Base-by-base conservation (phyloP, 2,329 filamentous ascomycete genomes). In the Aspergillus sp. region DNA sequence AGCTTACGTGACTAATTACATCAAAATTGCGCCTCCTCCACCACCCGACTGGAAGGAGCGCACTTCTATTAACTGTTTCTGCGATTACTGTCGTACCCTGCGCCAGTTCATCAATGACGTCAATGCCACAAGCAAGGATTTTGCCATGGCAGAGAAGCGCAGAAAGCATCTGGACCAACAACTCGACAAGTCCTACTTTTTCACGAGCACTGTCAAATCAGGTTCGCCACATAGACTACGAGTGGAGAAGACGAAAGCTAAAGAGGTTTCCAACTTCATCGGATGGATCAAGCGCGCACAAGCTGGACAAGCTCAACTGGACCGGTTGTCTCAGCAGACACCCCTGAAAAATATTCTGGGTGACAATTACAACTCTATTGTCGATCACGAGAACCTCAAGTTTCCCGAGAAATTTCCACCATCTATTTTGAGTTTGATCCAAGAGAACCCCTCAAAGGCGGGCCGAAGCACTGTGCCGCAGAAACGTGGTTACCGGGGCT, bases 21-120 rank as follows among this genome's bases (percentile, higher is more conserved):
- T 55, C 46, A 22, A 26, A 55, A n/a, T 18, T 49, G 54, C 46
- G n/a, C 46, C 54, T 36, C 18, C 53, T 12, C 54, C 54, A 24
- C 45, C 31, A 14, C 29, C 26, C 4, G 29, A 49, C 46, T 55
- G 45, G 54, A 12, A 39, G 22, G 22, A 20, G 10, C 29, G 45
- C 10, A 55, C 46, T 14, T n/a, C 26, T 24, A 55, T 50, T n/a
- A n/a, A 16, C 10, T 55, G 54, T 18, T 39, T 1, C 29, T 49
- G 46, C n/a, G 1, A 1, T 22, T 16, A 55, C 45, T 55, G 54
- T 50, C 26, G 14, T 32, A 42, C 45, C n/a, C 26, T 55, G 2
- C 54, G 54, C 45, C 3, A 0, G 2, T 55, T 55, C 18, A 50
- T 55, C 11, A 16, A 49, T 24, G 45, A 49, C 45, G 0, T 32